These are phyloP conservation scores for Pichia kluyveri DNA, from an alignment of 805 yeast species.

Conservation along the genomic window DNA sequence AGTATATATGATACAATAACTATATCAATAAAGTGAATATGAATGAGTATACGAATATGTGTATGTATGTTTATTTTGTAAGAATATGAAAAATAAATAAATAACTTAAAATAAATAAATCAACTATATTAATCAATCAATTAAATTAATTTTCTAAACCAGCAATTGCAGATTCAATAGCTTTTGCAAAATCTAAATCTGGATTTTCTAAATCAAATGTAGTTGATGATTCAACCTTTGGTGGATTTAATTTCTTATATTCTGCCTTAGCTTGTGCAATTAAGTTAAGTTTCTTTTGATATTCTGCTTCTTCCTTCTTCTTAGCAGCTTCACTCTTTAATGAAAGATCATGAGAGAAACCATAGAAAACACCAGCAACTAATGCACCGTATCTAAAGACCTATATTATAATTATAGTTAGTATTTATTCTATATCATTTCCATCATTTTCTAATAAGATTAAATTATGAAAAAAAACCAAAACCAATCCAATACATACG, in stretches of 20 bases:
- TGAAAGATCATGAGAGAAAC: slow-evolving; percentile 73
- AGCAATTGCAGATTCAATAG: slow-evolving; percentile 57
- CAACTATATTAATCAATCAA: too few relatives aligned
- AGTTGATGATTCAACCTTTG: slow-evolving; percentile 32
- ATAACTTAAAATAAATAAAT: too few relatives aligned
- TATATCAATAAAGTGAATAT: too few relatives aligned
- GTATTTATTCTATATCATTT: too few relatives aligned
- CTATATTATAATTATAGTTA: slow-evolving; percentile 23
- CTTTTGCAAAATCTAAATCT: slow-evolving; percentile 74
- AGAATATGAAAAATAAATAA: too few relatives aligned
- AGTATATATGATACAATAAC: too few relatives aligned
- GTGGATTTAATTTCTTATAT: slow-evolving; percentile 56
- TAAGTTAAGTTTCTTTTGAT: slow-evolving; percentile 58
- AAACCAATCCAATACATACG: slow-evolving; percentile 22
- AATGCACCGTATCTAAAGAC: slow-evolving; percentile 90
- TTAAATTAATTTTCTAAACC: slow-evolving; percentile 1
- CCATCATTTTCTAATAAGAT: too few relatives aligned
- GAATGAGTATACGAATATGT: too few relatives aligned
- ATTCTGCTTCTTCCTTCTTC: slow-evolving; percentile 49
- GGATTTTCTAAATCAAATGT: slow-evolving; percentile 78
- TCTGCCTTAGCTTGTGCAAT: slow-evolving; percentile 85
- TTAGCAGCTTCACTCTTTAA: slow-evolving; percentile 53
- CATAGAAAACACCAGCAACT: slow-evolving; percentile 82
- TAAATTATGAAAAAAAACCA: too few relatives aligned
- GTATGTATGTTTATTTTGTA: too few relatives aligned